Base-by-base conservation (phyloP, 306 rosid species). In the Oxytropis ochrocephala region DNA sequence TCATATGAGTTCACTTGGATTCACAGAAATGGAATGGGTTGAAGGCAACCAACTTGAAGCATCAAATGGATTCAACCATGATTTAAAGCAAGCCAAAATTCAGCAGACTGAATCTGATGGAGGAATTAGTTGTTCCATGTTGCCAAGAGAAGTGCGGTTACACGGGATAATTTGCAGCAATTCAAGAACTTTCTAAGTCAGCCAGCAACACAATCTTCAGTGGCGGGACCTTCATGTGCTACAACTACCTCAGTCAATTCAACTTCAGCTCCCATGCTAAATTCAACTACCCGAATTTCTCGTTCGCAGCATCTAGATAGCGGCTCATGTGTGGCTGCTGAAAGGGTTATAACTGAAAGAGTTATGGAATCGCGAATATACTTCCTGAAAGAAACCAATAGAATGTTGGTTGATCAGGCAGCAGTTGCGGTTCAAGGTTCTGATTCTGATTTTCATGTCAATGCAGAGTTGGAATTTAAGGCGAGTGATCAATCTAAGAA, bases 1-100 rank as follows among this genome's bases (percentile, higher is more conserved):
- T 94, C 87, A 90, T 80, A 79, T 88, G 90, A 73, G 78, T 90
- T 94, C 94, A 83, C 96, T 90, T 90, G 93, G 88, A 72, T 90
- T 94, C 83, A 84, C 96, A 90, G 98, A 90, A 86, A 94, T 88
- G 88, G 96, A 94, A 8, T 91, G 94, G 88, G 67, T 77, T 14
- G 75, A 82, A 11, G 75, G 83, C 77, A 78, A 65, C 74, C 96
- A 81, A 55, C 81, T 63, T 5, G 96, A 86, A 41, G 78, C 83
- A 71, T 85, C 87, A 12, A 64, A 71, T 69, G 85, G 80, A 49
- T 67, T 80, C 66, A 86, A 70, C 53, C 78, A 76, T 19, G 94
- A 90, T 24, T 19, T 54, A 7, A 88, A 81, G 84, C 53, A 78
- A 10, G 86, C 60, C 12, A 88, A 55, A 60, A 42, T 79, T 51